Evolutionary conservation across 2,329 filamentous ascomycete species (phyloP).

Genomic region (Dactylella cylindrospora): DNA sequence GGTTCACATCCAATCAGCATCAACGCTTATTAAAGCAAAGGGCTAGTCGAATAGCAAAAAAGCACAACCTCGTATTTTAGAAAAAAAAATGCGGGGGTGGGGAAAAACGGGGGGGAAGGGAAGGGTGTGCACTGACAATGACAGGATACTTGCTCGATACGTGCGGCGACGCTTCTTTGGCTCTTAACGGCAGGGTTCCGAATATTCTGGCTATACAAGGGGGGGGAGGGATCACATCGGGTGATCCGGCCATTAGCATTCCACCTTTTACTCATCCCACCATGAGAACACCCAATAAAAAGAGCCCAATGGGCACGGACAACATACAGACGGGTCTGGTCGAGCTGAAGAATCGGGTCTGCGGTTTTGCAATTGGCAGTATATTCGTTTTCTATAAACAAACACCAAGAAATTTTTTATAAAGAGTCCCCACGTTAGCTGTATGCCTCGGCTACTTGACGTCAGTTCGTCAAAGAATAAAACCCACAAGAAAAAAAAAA

Average conservation of each 20-base stretch:
- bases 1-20: no score
- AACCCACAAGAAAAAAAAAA: conserved; percentile 4
- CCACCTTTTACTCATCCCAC: no score
- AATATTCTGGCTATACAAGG: conserved; percentile 74
- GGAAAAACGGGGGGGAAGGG: no score
- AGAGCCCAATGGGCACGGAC: background rate
- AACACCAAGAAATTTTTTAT: background rate
- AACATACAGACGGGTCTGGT: conserved; percentile 74
- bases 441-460: conserved; percentile 33
- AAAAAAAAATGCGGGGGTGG: conserved; percentile 14
- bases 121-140: conserved; percentile 76
- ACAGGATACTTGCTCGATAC: conserved; percentile 90
- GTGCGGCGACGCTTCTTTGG: conserved; percentile 87
- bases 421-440: background rate
- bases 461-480: conserved; percentile 9
- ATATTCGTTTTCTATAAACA: conserved; percentile 56
- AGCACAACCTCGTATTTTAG: background rate
- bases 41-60: no score
- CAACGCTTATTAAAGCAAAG: no score
- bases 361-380: conserved; percentile 63
- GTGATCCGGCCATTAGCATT: conserved; percentile 33
- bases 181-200: conserved; percentile 79
- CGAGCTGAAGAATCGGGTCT: conserved; percentile 80
- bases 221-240: background rate
- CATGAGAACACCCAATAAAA: background rate